Conservation (phyloP, 352 stramenopile genomes). For the Pythium pyrilobum region DNA sequence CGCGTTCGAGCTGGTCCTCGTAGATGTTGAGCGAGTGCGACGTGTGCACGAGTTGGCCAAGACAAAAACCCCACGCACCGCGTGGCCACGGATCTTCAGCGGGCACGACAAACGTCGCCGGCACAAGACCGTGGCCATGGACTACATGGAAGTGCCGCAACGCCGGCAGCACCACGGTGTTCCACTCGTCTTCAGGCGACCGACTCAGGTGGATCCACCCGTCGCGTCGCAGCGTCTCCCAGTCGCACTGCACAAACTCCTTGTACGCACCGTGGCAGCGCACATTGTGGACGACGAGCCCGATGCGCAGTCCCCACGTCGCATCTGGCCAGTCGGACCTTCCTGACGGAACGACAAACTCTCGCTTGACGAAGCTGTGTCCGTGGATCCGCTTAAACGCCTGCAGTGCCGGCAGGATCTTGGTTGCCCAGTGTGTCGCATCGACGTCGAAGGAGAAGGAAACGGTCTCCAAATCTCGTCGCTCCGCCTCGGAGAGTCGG, state of each 20-base stretch:
- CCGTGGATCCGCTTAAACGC: slow-evolving; percentile 5
- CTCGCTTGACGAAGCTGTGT: slow-evolving; percentile 8
- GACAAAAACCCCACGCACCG: slow-evolving; percentile 1
- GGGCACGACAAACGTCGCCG: slow-evolving; percentile 19
- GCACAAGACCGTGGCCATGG: slow-evolving; percentile 11
- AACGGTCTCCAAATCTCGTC: slow-evolving; percentile 13
- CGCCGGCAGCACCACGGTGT: slow-evolving; percentile 1
- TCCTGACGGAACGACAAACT: slow-evolving; percentile 15
- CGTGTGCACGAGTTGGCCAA: slow-evolving; percentile 5
- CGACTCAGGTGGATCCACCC: slow-evolving; percentile 16
- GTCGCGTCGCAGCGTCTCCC: background rate
- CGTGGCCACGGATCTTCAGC: slow-evolving; percentile 10
- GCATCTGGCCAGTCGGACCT: background rate
- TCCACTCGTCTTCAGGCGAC: slow-evolving; percentile 15
- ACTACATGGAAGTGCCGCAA: slow-evolving; percentile 4
- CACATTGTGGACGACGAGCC: slow-evolving; percentile 13
- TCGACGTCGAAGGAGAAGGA: slow-evolving; percentile 23
- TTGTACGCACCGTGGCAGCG: slow-evolving; percentile 3
- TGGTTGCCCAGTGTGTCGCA: slow-evolving; percentile 19
- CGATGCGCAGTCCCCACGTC: slow-evolving; percentile 11
- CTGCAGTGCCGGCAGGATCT: slow-evolving; percentile 17
- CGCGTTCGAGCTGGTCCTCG: background rate
- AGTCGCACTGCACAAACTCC: slow-evolving; percentile 2
- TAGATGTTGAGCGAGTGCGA: background rate
- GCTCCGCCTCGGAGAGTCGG: background rate